These are phyloP conservation scores for Sechiopsis laciniata DNA, from an alignment of 306 rosid genomes.

Conservation along the genomic window DNA sequence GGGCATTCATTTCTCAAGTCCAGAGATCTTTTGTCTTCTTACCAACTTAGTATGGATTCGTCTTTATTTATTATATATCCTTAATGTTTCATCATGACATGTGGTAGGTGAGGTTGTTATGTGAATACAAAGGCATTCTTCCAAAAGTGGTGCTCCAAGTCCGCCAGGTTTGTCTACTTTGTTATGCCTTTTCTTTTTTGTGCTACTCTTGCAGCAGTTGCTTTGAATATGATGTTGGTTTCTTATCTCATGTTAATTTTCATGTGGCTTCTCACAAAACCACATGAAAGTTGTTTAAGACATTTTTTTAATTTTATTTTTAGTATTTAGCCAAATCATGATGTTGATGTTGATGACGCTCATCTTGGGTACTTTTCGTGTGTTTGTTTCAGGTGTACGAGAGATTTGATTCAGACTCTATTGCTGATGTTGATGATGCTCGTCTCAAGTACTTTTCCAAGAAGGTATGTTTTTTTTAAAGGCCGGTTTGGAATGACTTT, in stretches of 20 bases:
- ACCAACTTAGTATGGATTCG: background rate
- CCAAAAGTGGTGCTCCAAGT: conserved; percentile 67
- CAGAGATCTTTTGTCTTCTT: no score
- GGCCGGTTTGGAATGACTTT: background rate
- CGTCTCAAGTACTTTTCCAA: conserved; percentile 75
- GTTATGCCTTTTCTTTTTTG: conserved; percentile 13
- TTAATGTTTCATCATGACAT: conserved; percentile 20
- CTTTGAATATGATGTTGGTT: background rate
- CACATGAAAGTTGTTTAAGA: background rate
- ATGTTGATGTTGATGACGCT: conserved; percentile 31
- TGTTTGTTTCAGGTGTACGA: conserved; percentile 53
- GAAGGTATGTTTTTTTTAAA: conserved; percentile 42
- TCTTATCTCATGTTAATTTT: no score
- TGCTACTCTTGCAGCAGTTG: conserved; percentile 17
- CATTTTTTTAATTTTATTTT: background rate
- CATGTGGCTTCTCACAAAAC: background rate
- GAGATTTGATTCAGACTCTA: conserved; percentile 55
- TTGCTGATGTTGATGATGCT: conserved; percentile 64
- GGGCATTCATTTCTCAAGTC: background rate
- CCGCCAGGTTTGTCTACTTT: conserved; percentile 53
- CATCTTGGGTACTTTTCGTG: conserved; percentile 52
- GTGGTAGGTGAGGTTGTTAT: conserved; percentile 58
- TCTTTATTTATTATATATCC: background rate
- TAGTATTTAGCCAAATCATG: background rate
- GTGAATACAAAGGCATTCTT: conserved; percentile 70